phyloP scores from a whole-genome alignment of 768 basidiomycete species.

The Daedaleopsis nitida region DNA sequence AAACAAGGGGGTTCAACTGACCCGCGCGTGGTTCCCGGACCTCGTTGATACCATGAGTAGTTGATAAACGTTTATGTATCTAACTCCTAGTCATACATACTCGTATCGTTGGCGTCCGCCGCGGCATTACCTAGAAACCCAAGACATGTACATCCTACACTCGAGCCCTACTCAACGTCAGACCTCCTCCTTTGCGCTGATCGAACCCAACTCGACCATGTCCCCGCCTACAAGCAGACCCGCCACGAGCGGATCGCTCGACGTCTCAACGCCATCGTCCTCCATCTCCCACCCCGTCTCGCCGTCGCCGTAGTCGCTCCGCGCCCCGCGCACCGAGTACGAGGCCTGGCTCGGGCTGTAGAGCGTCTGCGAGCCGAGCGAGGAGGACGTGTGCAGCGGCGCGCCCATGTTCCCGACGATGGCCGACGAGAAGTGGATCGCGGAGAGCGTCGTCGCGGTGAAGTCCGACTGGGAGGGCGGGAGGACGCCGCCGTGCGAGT shows the following conservation, averaged over 20 bases:
- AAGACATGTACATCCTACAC: too few relatives aligned
- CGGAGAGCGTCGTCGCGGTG: neutral
- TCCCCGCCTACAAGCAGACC: neutral
- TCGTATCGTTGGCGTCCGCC: too few relatives aligned
- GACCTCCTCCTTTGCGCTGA: too few relatives aligned
- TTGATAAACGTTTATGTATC: too few relatives aligned
- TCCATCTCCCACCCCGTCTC: neutral
- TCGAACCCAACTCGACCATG: too few relatives aligned
- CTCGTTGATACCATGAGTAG: too few relatives aligned
- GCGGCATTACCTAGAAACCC: too few relatives aligned
- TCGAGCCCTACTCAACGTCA: too few relatives aligned
- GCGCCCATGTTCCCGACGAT: conserved; percentile 24
- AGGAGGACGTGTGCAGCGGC: conserved; percentile 9
- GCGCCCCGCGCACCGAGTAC: neutral
- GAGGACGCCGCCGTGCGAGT: neutral
- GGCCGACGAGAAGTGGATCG: conserved; percentile 7
- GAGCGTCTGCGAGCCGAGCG: neutral
- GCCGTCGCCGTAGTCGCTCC: neutral
- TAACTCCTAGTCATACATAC: too few relatives aligned
- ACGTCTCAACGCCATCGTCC: conserved; percentile 2
- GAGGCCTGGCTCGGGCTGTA: too few relatives aligned
- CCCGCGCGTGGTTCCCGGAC: too few relatives aligned
- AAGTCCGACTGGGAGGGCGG: neutral
- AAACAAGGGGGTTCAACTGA: too few relatives aligned
- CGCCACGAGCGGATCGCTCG: conserved; percentile 8